These are phyloP conservation scores for Amphibolis antarctica DNA, from an alignment of 106 monocot species.

Conservation along the genomic window DNA sequence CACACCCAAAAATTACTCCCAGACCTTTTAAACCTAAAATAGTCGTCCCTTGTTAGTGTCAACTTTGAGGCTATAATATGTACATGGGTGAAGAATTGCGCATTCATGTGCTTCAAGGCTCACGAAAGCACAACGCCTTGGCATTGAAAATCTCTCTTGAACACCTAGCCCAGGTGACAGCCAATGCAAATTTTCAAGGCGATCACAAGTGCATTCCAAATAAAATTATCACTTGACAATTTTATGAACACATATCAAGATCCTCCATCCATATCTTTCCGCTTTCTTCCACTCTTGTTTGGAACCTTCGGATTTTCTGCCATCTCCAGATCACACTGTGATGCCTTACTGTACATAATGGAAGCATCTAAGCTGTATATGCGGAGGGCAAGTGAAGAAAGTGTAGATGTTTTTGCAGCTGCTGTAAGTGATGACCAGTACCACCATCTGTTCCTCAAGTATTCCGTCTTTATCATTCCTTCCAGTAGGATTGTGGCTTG, in stretches of 20 bases:
- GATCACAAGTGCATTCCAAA: not conserved
- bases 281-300: slow-evolving; percentile 44
- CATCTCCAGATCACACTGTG: slow-evolving; percentile 12
- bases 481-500: slow-evolving; percentile 67
- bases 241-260: slow-evolving; percentile 8
- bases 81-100: not conserved
- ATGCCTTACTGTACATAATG: slow-evolving; percentile 50
- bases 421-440: slow-evolving; percentile 91
- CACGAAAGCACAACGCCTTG: not conserved
- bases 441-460: slow-evolving; percentile 72
- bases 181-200: not conserved
- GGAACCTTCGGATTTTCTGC: slow-evolving; percentile 21
- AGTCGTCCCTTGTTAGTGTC: slow-evolving; percentile 10
- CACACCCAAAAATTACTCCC: not conserved
- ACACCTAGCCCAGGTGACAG: not conserved
- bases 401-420: slow-evolving; percentile 51
- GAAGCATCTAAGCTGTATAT: slow-evolving; percentile 73
- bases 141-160: not conserved
- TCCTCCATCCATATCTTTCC: slow-evolving; percentile 51
- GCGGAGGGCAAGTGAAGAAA: slow-evolving; percentile 75
- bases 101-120: not conserved
- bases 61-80: slow-evolving; percentile 1
- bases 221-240: not conserved
- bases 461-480: slow-evolving; percentile 74
- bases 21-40: not conserved